Evolutionary conservation across 805 yeast genomes (phyloP), one percentile per base, ranked within the genome.

Genomic region (Monosporozyma siamensis): DNA sequence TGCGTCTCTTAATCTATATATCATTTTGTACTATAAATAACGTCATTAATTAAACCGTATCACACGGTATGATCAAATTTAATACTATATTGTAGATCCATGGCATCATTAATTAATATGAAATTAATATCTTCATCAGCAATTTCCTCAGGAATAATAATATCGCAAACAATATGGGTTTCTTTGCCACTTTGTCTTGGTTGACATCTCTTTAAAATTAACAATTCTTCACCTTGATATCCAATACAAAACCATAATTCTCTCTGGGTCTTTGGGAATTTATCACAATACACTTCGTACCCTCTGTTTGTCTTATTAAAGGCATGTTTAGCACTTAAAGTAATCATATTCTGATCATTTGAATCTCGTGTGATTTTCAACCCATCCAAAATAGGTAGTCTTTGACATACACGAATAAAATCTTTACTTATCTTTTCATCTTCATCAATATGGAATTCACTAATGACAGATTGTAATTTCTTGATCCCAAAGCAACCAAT

Each of bases 231-330:
- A 2, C 61, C 66, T 6, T 65, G 62, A 22, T 64, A 63, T 47
- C 78, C 77, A 38, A 90, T 74, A 8, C 80, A 73, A 59, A 90
- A 86, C 97, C 98, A 92, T 0, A 94, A 78, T 58, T 92, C 97
- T 54, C 87, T 80, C 63, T 92, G 98, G 2, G 79, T 69, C 61
- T 92, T 90, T 36, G 95, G 95, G 65, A 85, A 92, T 52, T 75
- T 76, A 2, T 94, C 90, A 44, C 89, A 70, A 54, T 80, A 77
- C 40, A 86, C 74, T 49, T 75, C 75, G 66, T 78, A 83, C 36
- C 81, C 88, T 3, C 67, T 65, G 48, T 72, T 75, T 18, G 52
- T 53, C 27, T 66, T 64, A 2, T 38, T 49, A 42, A 74, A 77
- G n/a, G 66, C 64, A 56, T 83, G 94, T 7, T 57, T 59, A 29